A percentile compares a stretch with the other conserved stretches of the same genome.
These are phyloP conservation scores for Quercus berberidifolia DNA, from an alignment of 306 rosid genomes.

Conservation along the genomic window DNA sequence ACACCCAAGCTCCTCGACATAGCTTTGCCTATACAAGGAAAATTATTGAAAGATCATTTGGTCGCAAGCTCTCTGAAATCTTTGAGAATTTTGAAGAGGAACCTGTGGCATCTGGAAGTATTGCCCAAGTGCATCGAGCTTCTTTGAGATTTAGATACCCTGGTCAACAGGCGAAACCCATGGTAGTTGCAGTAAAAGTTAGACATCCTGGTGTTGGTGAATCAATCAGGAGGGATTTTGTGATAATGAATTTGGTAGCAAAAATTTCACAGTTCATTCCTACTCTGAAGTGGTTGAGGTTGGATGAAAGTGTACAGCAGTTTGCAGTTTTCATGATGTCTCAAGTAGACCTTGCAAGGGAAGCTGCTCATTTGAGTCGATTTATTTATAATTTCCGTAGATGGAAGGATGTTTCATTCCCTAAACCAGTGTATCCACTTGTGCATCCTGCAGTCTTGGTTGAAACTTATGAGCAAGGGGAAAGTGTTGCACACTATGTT, in stretches of 20 bases:
- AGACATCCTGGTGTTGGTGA: conserved; percentile 99
- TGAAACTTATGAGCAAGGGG: conserved; percentile 95
- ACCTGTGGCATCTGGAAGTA: conserved; percentile 98
- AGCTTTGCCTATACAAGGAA: conserved; percentile 85
- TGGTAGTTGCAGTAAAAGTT: conserved; percentile 89
- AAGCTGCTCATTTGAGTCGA: conserved; percentile 98
- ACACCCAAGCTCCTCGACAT: conserved; percentile 94
- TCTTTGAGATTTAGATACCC: conserved; percentile 77
- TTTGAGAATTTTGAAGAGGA: conserved; percentile 90
- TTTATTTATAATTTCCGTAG: conserved; percentile 85
- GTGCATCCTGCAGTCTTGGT: conserved; percentile 98
- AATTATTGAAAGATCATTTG: conserved; percentile 88
- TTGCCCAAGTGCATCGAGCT: conserved; percentile 98
- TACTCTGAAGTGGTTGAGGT: conserved; percentile 85
- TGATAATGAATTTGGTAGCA: conserved; percentile 71
- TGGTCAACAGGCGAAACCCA: conserved; percentile 74
- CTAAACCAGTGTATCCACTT: conserved; percentile 94
- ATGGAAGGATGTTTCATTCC: conserved; percentile 98
- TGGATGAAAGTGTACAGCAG: conserved; percentile 99
- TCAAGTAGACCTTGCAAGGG: conserved; percentile 99
- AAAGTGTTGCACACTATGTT: conserved; percentile 82
- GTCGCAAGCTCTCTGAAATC: conserved; percentile 78
- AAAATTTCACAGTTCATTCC: conserved; percentile 75
- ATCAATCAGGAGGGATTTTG: conserved; percentile 93
- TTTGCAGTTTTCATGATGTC: conserved; percentile 99